Evolutionary conservation across 208 protist species (phyloP).

Genomic region (Crithidia acanthocephali): DNA sequence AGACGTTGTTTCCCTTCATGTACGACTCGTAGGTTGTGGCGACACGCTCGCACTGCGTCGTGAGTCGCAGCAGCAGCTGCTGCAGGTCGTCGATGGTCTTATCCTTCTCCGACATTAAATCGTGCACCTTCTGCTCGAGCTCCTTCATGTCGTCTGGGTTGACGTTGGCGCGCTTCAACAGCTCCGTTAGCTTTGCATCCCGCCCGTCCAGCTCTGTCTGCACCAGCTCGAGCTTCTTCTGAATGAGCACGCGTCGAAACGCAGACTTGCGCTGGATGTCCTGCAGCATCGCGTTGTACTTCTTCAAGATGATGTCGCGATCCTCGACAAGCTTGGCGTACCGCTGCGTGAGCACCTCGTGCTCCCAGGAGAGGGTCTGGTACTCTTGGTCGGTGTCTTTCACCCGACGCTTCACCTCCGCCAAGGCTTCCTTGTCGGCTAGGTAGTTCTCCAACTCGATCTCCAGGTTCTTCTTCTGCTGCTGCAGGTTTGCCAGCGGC

Average conservation of each 20-base stretch:
- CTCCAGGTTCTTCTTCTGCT: slow-evolving; percentile 92
- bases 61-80: slow-evolving; percentile 75
- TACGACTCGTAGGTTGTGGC: slow-evolving; percentile 84
- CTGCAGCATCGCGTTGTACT: slow-evolving; percentile 96
- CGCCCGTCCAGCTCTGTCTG: slow-evolving; percentile 93
- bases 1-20: slow-evolving; percentile 77
- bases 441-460: slow-evolving; percentile 92
- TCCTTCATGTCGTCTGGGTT: slow-evolving; percentile 91
- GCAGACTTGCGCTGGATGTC: slow-evolving; percentile 96
- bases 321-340: slow-evolving; percentile 94
- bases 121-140: slow-evolving; percentile 95
- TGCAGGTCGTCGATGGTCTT: slow-evolving; percentile 95
- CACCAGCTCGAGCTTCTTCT: slow-evolving; percentile 95
- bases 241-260: slow-evolving; percentile 95
- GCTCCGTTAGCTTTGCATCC: slow-evolving; percentile 93
- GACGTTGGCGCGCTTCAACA: slow-evolving; percentile 95
- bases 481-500: slow-evolving; percentile 92
- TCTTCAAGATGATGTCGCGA: slow-evolving; percentile 94
- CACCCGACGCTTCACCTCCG: slow-evolving; percentile 77
- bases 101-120: slow-evolving; percentile 97
- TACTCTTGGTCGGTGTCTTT: slow-evolving; percentile 88
- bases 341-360: slow-evolving; percentile 95
- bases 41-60: slow-evolving; percentile 69
- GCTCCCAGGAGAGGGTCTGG: slow-evolving; percentile 94
- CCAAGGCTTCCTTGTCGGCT: slow-evolving; percentile 89